Percentiles rank a stretch among this genome's conserved stretches.
These are phyloP conservation scores for Trichoderma sp. DNA, from an alignment of 2,329 filamentous ascomycete species.

Conservation along the genomic window DNA sequence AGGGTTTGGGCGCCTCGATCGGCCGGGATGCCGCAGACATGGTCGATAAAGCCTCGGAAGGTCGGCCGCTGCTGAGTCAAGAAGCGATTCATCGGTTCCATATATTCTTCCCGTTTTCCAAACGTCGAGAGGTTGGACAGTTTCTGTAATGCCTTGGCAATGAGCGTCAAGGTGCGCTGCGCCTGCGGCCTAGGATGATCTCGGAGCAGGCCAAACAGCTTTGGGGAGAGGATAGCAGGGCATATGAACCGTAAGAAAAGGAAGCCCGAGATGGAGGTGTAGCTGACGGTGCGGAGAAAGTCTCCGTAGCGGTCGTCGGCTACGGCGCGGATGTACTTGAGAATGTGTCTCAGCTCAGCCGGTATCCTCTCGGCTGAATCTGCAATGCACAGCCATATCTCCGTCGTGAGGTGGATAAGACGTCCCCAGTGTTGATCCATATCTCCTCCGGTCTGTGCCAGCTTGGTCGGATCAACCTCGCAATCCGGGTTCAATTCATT, in stretches of 20 bases:
- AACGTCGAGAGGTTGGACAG: conserved; percentile 88
- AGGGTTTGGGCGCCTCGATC: conserved; percentile 63
- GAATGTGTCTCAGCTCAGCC: conserved; percentile 75
- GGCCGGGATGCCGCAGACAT: conserved; percentile 76
- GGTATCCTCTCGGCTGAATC: conserved; percentile 73
- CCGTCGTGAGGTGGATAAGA: conserved; percentile 71
- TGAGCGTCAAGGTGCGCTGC: conserved; percentile 83
- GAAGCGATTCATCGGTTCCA: conserved; percentile 97
- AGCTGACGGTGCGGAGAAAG: conserved; percentile 82
- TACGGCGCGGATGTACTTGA: conserved; percentile 87
- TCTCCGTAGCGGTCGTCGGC: conserved; percentile 94
- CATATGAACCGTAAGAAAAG: conserved; percentile 94
- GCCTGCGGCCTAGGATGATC: conserved; percentile 81
- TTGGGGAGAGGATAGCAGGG: conserved; percentile 92
- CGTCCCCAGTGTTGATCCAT: conserved; percentile 79
- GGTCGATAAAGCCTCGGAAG: conserved; percentile 84
- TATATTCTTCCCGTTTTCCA: conserved; percentile 95
- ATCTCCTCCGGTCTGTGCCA: conserved; percentile 58
- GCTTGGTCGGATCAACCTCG: conserved; percentile 87
- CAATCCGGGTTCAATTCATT: conserved; percentile 88
- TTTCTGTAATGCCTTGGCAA: conserved; percentile 88
- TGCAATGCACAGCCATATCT: conserved; percentile 81
- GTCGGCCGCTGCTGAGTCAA: conserved; percentile 69
- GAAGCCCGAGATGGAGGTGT: conserved; percentile 93
- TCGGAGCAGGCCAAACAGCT: conserved; percentile 78